Base-by-base conservation (phyloP, 768 basidiomycete genomes). In the Naganishia friedmannii region DNA sequence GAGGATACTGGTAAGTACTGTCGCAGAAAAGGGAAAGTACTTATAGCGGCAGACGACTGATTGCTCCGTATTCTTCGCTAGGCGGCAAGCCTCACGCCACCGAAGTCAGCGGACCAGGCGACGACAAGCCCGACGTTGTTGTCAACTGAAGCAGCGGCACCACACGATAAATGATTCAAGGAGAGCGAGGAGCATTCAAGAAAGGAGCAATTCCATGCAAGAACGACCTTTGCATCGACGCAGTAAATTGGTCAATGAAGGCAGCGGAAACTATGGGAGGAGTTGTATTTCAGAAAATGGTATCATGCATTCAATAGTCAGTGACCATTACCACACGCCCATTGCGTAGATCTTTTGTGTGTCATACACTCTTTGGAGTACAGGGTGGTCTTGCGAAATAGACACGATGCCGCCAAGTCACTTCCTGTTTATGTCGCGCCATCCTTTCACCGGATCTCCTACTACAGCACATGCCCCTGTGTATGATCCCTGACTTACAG, bases 101-200 rank as follows among this genome's bases (percentile, higher is more conserved):
- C 28, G 68, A 69, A 58, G 51, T 58, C 17, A 21, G 23, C 3
- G 58, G 56, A 19, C 58, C 56, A 17, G 32, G 56, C 15, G 67
- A 68, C 26, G 51, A 60, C 57, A 69, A 69, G 57, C 26, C 68
- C 21, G 57, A 60, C 34, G 45, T 60, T 28, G 68, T 69, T n/a
- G 68, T 63, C 42, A 34, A 68, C 39, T 46, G 10, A 53, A 15
- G 1, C 31, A 39, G 42, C 42, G 42, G 9, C 42, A 10, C 15
- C 42, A 10, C 15, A 2, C 42, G 34, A 37, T 12, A 37, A 42
- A 8, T 13, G 42, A 2, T 2, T 10, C 2, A 13, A 42, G 15
- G 7, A 37, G 42, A 42, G 42, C 15, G 15, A 42, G 42, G 42
- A 42, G 15, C 2, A 42, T 8, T n/a, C n/a, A n/a, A 42, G 7